phyloP scores from a whole-genome alignment of 225 moss, liverwort and hornwort genomes.

The Pleurozium schreberi region DNA sequence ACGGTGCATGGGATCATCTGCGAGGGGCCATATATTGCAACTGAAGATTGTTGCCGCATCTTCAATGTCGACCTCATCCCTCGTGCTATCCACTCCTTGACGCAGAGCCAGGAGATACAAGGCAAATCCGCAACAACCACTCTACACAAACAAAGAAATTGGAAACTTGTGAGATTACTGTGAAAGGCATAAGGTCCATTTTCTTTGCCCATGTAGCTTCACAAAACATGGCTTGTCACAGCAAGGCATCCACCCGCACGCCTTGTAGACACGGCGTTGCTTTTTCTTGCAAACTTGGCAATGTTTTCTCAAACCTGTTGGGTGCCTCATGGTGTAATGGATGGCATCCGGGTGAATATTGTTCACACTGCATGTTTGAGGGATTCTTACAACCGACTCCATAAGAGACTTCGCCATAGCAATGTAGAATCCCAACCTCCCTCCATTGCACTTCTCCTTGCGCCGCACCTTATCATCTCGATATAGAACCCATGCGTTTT shows the following conservation, averaged over 20 bases:
- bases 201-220: background rate
- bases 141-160: no score
- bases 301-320: accelerated
- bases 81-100: no score
- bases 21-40: no score
- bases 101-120: no score
- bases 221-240: background rate
- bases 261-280: background rate
- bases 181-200: background rate
- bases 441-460: background rate
- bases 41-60: no score
- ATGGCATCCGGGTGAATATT: background rate
- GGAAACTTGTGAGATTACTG: background rate
- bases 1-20: no score
- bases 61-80: no score
- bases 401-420: accelerated
- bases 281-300: background rate
- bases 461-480: accelerated
- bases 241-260: background rate
- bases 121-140: no score
- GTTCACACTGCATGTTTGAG: accelerated
- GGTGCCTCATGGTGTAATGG: background rate
- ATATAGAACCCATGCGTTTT: background rate
- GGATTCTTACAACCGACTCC: accelerated
- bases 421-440: background rate